These are phyloP conservation scores for Mentha longifolia DNA, from an alignment of 257 asterid species.

Conservation along the genomic window DNA sequence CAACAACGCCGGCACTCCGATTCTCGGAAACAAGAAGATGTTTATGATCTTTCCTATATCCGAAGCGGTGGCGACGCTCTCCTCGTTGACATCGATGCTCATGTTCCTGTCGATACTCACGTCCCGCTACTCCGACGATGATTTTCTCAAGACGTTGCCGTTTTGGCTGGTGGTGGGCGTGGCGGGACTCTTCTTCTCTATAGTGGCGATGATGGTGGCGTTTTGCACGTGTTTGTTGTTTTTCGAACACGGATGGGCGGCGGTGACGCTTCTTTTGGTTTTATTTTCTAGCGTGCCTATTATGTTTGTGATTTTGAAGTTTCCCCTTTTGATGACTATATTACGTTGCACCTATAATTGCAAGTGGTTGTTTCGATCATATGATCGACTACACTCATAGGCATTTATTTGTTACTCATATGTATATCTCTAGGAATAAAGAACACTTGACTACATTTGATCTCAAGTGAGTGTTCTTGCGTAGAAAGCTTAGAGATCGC, in stretches of 20 bases:
- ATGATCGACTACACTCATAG: conserved; percentile 24
- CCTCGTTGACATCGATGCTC: conserved; percentile 38
- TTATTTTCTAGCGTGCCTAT: conserved; percentile 32
- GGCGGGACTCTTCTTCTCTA: conserved; percentile 38
- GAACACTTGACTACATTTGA: too few species aligned
- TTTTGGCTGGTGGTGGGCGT: conserved; percentile 42
- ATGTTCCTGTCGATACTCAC: conserved; percentile 48
- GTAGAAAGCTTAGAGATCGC: too few species aligned
- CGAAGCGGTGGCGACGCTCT: conserved; percentile 40
- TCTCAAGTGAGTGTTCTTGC: too few species aligned
- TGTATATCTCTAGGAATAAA: too few species aligned
- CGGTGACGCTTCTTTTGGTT: background rate
- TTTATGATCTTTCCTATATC: conserved; percentile 39
- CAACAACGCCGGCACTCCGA: conserved; percentile 35
- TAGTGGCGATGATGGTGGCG: conserved; percentile 44
- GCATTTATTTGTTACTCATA: too few species aligned
- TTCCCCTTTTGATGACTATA: conserved; percentile 28
- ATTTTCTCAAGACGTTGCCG: conserved; percentile 41
- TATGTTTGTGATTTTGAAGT: conserved; percentile 33
- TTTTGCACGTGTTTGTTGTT: conserved; percentile 32
- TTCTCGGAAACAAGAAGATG: conserved; percentile 3
- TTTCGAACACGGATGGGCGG: conserved; percentile 33
- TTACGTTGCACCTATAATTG: conserved; percentile 33
- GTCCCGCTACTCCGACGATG: conserved; percentile 38
- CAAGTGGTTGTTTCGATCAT: conserved; percentile 28